Percentiles rank a stretch among this genome's conserved stretches.
Evolutionary conservation across 257 asterid species (phyloP).

Genomic region (Vinca minor): DNA sequence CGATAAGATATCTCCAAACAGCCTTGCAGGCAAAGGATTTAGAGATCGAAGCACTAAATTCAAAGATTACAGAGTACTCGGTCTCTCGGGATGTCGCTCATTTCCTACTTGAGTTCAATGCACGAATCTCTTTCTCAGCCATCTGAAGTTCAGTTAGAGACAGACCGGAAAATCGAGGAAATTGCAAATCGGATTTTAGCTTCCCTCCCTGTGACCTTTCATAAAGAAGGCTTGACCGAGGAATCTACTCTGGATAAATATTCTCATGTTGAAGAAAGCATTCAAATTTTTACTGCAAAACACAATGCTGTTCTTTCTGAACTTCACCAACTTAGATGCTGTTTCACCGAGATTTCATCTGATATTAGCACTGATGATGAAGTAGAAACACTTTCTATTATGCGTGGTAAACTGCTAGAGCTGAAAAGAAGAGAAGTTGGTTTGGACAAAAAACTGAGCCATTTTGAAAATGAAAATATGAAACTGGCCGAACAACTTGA

Average conservation of each 20-base stretch:
- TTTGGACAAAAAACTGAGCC: constrained; percentile 40
- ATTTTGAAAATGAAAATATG: constrained; percentile 46
- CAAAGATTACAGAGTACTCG: constrained; percentile 40
- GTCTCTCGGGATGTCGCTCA: constrained; percentile 30
- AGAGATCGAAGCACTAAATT: constrained; percentile 51
- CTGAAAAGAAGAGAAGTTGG: constrained; percentile 45
- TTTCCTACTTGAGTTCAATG: constrained; percentile 29
- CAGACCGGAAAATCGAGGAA: constrained; percentile 41
- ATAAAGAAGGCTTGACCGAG: constrained; percentile 38
- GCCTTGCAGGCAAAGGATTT: constrained; percentile 40
- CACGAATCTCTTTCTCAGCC: constrained; percentile 25
- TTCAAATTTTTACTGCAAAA: constrained; percentile 39
- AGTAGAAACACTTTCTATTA: constrained; percentile 35
- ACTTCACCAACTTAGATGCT: constrained; percentile 43
- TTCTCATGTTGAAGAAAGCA: constrained; percentile 46
- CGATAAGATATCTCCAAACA: constrained; percentile 41
- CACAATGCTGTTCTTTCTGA: constrained; percentile 44
- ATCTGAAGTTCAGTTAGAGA: constrained; percentile 34
- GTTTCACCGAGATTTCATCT: constrained; percentile 41
- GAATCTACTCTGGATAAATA: constrained; percentile 48
- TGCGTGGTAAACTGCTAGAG: constrained; percentile 47
- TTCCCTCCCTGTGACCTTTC: constrained; percentile 35
- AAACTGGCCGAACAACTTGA: constrained; percentile 55
- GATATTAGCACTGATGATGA: constrained; percentile 44
- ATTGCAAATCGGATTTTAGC: constrained; percentile 43